Evolutionary conservation across 2,329 filamentous ascomycete species (phyloP).

Genomic region (Lachnellula cervina): DNA sequence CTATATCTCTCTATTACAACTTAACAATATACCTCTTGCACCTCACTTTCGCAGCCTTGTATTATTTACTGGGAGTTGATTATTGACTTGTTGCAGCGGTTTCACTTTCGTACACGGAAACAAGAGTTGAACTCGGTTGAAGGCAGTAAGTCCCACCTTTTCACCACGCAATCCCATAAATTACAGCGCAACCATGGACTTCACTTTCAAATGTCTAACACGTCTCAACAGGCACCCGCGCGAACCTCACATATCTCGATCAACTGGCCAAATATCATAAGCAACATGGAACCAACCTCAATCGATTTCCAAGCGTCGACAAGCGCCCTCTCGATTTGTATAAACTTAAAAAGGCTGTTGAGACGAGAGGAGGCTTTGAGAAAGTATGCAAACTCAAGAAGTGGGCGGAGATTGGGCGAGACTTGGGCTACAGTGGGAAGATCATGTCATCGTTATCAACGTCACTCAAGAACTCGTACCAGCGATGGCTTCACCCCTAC

Average conservation of each 20-base stretch:
- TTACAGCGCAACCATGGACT: neutral
- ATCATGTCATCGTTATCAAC: conserved; percentile 99
- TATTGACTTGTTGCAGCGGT: conserved; percentile 57
- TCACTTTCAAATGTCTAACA: conserved; percentile 17
- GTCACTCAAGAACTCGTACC: conserved; percentile 95
- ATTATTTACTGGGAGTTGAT: neutral
- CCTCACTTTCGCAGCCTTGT: too few species aligned
- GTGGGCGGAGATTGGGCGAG: conserved; percentile 97
- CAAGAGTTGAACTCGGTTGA: conserved; percentile 97
- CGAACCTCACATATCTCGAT: conserved; percentile 93
- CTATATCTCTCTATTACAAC: neutral
- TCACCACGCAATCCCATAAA: neutral
- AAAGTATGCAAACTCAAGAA: conserved; percentile 97
- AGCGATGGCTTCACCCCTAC: conserved; percentile 94
- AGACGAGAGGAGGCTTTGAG: conserved; percentile 89
- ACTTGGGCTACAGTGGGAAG: conserved; percentile 96
- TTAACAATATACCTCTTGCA: neutral
- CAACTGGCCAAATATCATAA: conserved; percentile 95
- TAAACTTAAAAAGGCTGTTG: conserved; percentile 93
- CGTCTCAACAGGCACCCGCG: conserved; percentile 67
- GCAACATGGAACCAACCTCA: conserved; percentile 89
- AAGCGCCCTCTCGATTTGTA: conserved; percentile 96
- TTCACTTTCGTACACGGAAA: conserved; percentile 93
- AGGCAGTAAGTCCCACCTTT: conserved; percentile 65
- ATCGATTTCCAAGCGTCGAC: conserved; percentile 91